These are phyloP conservation scores for Forsythia suspensa DNA, from an alignment of 257 asterid species.

Conservation along the genomic window DNA sequence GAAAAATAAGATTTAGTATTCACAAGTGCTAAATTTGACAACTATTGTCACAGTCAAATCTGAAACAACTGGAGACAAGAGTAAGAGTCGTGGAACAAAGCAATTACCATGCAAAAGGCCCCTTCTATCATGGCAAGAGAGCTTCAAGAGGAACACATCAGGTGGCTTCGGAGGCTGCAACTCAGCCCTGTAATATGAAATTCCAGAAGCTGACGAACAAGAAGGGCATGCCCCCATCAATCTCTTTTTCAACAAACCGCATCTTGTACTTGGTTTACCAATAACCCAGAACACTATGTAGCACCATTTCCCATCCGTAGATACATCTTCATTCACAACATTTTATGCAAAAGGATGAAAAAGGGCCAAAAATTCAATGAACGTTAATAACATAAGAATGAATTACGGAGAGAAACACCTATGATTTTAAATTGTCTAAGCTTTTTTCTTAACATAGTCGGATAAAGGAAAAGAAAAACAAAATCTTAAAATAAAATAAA, in stretches of 20 bases:
- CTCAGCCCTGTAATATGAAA: slow-evolving; percentile 48
- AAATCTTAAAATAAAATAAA: neutral
- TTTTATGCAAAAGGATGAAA: neutral
- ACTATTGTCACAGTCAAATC: neutral
- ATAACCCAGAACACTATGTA: slow-evolving; percentile 80
- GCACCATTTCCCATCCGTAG: slow-evolving; percentile 97
- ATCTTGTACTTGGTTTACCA: slow-evolving; percentile 60
- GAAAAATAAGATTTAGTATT: neutral
- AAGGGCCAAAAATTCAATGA: neutral
- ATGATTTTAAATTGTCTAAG: neutral
- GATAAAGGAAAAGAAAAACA: neutral
- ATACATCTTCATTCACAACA: slow-evolving; percentile 57
- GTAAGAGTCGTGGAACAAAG: neutral
- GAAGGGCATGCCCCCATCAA: slow-evolving; percentile 82
- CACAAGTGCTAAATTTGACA: neutral
- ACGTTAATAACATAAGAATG: slow-evolving; percentile 4
- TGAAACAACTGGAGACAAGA: neutral
- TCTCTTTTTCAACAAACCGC: slow-evolving; percentile 79
- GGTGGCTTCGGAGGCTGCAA: slow-evolving; percentile 67
- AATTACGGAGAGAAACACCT: neutral
- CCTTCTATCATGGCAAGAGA: slow-evolving; percentile 58
- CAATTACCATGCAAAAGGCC: slow-evolving; percentile 88
- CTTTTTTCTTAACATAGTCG: neutral
- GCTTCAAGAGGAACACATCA: slow-evolving; percentile 77
- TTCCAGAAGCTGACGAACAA: slow-evolving; percentile 61